phyloP scores from a whole-genome alignment of 1,284 basidiomycete genomes.

The Pyrrhoderma lamaoense region DNA sequence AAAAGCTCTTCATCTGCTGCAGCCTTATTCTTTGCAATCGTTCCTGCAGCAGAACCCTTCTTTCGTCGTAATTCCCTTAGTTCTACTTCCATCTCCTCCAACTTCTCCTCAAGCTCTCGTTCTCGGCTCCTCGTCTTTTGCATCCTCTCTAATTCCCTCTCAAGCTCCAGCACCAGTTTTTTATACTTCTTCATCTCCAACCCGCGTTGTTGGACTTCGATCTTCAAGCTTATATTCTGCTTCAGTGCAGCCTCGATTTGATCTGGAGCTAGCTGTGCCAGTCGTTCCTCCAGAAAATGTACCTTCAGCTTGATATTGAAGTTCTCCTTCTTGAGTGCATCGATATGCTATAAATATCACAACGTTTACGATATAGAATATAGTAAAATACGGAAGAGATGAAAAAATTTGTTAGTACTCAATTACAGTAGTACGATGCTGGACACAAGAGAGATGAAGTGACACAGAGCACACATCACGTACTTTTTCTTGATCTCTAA shows the following conservation, averaged over 20 bases:
- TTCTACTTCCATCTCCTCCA: conserved; percentile 64
- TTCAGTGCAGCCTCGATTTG: conserved; percentile 87
- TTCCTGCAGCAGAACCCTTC: conserved; percentile 24
- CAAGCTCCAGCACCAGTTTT: conserved; percentile 79
- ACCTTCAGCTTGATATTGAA: conserved; percentile 92
- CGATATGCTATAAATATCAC: conserved; percentile 62
- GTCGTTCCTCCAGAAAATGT: conserved; percentile 86
- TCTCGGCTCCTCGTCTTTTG: conserved; percentile 47
- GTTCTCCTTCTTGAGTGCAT: conserved; percentile 91
- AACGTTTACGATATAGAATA: background rate
- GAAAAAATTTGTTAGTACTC: too few species aligned
- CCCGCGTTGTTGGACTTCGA: conserved; percentile 86
- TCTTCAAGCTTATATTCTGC: conserved; percentile 91
- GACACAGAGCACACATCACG: conserved; percentile 26
- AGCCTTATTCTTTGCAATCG: too few species aligned
- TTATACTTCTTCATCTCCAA: conserved; percentile 91
- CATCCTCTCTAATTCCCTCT: conserved; percentile 69
- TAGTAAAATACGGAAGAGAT: background rate
- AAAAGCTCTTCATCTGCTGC: conserved; percentile 40
- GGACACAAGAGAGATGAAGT: background rate
- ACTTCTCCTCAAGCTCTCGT: conserved; percentile 60
- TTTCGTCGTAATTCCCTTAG: conserved; percentile 53
- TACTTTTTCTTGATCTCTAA: conserved; percentile 94
- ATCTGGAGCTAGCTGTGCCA: conserved; percentile 83
- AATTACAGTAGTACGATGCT: too few species aligned